Conservation (phyloP, 2,329 filamentous ascomycete genomes). For the Clonostachys rhizophaga region DNA sequence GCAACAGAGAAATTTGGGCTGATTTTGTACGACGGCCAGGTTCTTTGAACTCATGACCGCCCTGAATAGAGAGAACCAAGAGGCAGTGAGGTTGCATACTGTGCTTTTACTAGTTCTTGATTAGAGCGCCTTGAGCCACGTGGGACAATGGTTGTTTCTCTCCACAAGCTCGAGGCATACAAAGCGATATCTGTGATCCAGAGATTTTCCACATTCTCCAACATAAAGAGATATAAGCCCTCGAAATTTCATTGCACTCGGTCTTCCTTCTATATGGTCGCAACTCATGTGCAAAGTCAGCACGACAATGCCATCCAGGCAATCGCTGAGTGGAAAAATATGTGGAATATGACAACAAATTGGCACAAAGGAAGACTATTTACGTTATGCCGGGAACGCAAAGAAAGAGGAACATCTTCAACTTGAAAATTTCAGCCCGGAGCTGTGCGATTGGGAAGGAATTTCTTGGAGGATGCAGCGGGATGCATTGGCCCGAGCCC, state of each 20-base stretch:
- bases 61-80: constrained; percentile 17
- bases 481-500: constrained; percentile 16
- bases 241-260: constrained; percentile 26
- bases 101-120: constrained; percentile 33
- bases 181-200: constrained; percentile 27
- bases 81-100: constrained; percentile 26
- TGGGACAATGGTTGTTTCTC: constrained; percentile 44
- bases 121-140: constrained; percentile 37
- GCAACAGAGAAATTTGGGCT: constrained; percentile 28
- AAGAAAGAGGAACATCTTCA: constrained; percentile 9
- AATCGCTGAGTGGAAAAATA: constrained; percentile 29
- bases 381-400: constrained; percentile 1
- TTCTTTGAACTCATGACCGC: constrained; percentile 31
- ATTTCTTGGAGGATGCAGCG: constrained; percentile 31
- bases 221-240: constrained; percentile 39
- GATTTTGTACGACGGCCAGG: constrained; percentile 40
- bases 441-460: constrained; percentile 19
- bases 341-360: constrained; percentile 33
- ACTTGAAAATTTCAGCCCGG: constrained; percentile 25
- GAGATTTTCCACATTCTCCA: constrained; percentile 32
- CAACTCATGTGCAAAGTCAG: constrained; percentile 28
- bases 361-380: constrained; percentile 15
- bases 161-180: constrained; percentile 41
- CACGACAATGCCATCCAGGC: constrained; percentile 22
- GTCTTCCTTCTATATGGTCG: constrained; percentile 50